Evolutionary conservation across 2,329 filamentous ascomycete species (phyloP).

Genomic region (Ceratocystis huliohia): DNA sequence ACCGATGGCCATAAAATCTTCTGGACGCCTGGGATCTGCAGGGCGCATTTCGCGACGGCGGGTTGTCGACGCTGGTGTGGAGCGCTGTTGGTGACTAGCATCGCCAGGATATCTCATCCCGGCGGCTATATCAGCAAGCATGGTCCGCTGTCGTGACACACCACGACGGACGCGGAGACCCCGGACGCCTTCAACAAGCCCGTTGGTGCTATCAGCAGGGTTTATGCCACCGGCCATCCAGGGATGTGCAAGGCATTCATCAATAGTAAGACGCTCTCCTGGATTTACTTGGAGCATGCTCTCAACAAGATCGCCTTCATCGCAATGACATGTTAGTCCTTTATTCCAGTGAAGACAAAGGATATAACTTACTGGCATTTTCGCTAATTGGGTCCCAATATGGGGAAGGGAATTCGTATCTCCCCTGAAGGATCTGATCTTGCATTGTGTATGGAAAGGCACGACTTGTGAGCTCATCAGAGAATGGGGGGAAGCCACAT

Average conservation of each 20-base stretch:
- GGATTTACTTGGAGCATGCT: conserved; percentile 85
- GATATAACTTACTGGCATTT: conserved; percentile 47
- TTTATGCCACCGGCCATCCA: conserved; percentile 61
- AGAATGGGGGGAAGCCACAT: conserved; percentile 94
- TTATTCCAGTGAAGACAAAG: neutral
- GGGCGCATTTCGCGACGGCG: conserved; percentile 50
- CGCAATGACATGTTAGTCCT: conserved; percentile 16
- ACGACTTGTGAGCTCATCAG: conserved; percentile 68
- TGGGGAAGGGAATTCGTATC: conserved; percentile 88
- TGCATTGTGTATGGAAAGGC: conserved; percentile 79
- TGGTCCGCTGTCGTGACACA: conserved; percentile 65
- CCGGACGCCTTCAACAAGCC: conserved; percentile 74
- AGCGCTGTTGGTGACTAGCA: neutral
- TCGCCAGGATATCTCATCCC: neutral
- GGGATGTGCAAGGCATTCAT: conserved; percentile 80
- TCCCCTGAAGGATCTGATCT: conserved; percentile 77
- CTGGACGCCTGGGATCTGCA: conserved; percentile 50
- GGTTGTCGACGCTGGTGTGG: conserved; percentile 25
- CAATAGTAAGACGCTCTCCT: conserved; percentile 70
- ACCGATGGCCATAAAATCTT: conserved; percentile 73
- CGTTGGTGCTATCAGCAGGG: conserved; percentile 77
- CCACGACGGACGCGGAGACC: conserved; percentile 76
- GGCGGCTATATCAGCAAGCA: conserved; percentile 40
- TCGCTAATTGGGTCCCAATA: conserved; percentile 91
- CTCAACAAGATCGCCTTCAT: conserved; percentile 73